phyloP scores from a whole-genome alignment of 2,329 filamentous ascomycete genomes.

The Fusarium protoensiforme region DNA sequence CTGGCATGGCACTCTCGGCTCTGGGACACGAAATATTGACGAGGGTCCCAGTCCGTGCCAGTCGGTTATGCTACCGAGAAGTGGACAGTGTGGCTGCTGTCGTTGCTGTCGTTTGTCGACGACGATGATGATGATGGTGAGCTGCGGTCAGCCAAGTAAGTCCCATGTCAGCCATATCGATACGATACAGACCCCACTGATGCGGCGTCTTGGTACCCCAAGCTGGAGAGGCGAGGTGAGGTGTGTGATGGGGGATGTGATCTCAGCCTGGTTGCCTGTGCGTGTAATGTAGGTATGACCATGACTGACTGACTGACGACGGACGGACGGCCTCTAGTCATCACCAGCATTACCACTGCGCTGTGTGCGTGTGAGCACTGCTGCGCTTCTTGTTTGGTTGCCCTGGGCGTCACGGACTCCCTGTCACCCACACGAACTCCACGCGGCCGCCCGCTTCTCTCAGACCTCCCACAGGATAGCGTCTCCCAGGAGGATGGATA shows the following conservation, averaged over 20 bases:
- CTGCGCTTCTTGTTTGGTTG: not conserved
- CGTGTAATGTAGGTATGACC: not conserved
- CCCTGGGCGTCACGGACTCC: not conserved
- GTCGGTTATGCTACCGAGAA: slow-evolving; percentile 29
- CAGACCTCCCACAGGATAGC: slow-evolving; percentile 4
- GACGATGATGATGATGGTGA: not conserved
- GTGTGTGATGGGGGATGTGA: not conserved
- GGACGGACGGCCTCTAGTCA: not conserved
- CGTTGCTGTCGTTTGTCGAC: not conserved
- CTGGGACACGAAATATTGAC: not conserved
- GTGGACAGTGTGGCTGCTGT: not conserved
- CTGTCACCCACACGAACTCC: not conserved
- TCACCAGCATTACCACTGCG: not conserved
- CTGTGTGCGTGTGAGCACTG: not conserved
- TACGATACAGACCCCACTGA: not conserved
- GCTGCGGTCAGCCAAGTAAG: not conserved
- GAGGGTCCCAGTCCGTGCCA: slow-evolving; percentile 6
- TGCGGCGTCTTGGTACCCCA: not conserved
- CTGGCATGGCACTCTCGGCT: not conserved
- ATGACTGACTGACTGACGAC: not conserved
- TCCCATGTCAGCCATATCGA: slow-evolving; percentile 2
- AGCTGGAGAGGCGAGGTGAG: not conserved
- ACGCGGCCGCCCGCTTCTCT: not conserved
- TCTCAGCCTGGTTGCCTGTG: not conserved
- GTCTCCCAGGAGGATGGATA: slow-evolving; percentile 16